Percentiles rank a stretch among this genome's conserved stretches.
These are phyloP conservation scores for Hymenoscyphus fraxineus DNA, from an alignment of 2,329 filamentous ascomycete species.

Conservation along the genomic window DNA sequence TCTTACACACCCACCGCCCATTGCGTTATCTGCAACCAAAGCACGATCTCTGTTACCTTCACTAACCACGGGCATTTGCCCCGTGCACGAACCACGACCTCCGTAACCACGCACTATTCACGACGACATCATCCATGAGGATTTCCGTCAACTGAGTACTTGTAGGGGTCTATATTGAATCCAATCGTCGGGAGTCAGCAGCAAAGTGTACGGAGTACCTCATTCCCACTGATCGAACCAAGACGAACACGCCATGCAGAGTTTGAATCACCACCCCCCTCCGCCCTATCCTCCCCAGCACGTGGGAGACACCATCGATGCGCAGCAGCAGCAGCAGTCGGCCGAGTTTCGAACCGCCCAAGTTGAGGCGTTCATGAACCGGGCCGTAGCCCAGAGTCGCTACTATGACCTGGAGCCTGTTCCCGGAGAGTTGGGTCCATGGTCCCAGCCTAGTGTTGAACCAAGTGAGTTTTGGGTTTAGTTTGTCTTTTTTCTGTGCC, in stretches of 20 bases:
- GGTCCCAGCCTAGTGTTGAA: neutral
- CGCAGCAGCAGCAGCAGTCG: neutral
- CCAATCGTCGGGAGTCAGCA: too few species aligned
- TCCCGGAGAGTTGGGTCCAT: neutral
- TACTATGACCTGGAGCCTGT: constrained; percentile 10
- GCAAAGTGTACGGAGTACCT: too few species aligned
- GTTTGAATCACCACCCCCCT: neutral
- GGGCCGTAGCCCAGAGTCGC: constrained; percentile 4
- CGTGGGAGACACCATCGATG: neutral
- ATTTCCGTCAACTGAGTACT: neutral
- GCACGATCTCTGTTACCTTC: constrained; percentile 2
- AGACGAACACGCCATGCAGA: constrained; percentile 8
- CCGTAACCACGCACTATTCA: neutral
- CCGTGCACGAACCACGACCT: constrained; percentile 4
- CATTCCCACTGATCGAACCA: neutral
- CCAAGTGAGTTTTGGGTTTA: neutral
- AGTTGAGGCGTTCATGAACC: constrained; percentile 7
- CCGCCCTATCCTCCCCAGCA: constrained; percentile 8
- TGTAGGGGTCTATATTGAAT: neutral
- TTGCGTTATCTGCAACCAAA: constrained; percentile 14
- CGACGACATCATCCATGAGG: constrained; percentile 1
- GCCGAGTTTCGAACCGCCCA: constrained; percentile 1
- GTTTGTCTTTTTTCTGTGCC: neutral
- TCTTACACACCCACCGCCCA: neutral
- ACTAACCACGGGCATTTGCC: constrained; percentile 3